A percentile compares a stretch with the other conserved stretches of the same genome.
phyloP scores from a whole-genome alignment of 169 alveolate genomes.

The Cryptosporidium bovis region DNA sequence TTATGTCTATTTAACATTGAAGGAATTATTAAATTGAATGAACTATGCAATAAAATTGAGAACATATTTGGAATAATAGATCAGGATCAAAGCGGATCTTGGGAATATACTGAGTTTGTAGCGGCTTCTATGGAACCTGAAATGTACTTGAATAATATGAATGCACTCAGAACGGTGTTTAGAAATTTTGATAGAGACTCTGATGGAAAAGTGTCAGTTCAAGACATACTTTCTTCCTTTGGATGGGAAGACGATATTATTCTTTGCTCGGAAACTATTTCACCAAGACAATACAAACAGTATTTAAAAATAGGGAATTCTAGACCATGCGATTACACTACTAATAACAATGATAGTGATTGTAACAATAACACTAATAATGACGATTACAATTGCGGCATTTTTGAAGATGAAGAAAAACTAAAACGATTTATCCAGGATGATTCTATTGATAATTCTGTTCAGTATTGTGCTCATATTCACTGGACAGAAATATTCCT shows the following conservation, averaged over 20 bases:
- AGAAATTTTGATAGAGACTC: constrained; percentile 69
- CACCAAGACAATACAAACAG: constrained; percentile 55
- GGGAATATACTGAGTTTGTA: constrained; percentile 63
- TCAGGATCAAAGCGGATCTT: constrained; percentile 74
- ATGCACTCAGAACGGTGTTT: constrained; percentile 47
- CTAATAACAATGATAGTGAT: not conserved
- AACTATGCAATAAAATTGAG: constrained; percentile 54
- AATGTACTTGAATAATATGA: constrained; percentile 18
- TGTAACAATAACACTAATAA: too few species aligned
- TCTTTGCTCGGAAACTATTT: constrained; percentile 69
- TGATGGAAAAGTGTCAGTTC: constrained; percentile 72
- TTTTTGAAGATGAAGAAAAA: not conserved
- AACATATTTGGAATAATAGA: constrained; percentile 61
- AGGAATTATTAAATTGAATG: constrained; percentile 20
- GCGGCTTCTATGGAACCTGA: constrained; percentile 74
- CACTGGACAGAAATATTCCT: constrained; percentile 74
- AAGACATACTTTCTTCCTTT: constrained; percentile 67
- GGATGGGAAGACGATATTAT: constrained; percentile 74
- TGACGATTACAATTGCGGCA: too few species aligned
- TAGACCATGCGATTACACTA: not conserved
- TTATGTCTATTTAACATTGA: constrained; percentile 34
- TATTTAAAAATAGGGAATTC: constrained; percentile 34
- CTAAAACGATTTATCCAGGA: constrained; percentile 9
- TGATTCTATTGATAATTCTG: not conserved
- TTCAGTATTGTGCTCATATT: constrained; percentile 73